A percentile compares a stretch with the other conserved stretches of the same genome.
Evolutionary conservation across 331 rosid species (phyloP).

Genomic region (Quercus lobata): DNA sequence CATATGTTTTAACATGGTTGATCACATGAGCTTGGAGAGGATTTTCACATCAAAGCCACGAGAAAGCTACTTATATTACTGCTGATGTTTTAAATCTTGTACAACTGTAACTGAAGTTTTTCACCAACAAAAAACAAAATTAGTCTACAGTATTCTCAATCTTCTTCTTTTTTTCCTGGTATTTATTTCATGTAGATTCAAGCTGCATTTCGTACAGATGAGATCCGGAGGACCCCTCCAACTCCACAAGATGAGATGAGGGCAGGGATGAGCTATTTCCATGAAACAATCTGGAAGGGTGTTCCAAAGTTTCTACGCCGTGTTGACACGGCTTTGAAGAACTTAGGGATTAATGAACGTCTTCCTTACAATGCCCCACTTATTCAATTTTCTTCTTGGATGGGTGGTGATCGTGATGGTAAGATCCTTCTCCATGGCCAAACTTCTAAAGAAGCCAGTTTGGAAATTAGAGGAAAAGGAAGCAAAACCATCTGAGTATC

Average conservation of each 20-base stretch:
- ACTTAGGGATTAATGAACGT: conserved; percentile 77
- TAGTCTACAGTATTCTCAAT: neutral
- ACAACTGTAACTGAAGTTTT: neutral
- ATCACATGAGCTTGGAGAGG: neutral
- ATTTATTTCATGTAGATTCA: conserved; percentile 54
- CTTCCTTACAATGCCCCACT: conserved; percentile 91
- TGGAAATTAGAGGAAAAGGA: neutral
- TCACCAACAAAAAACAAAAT: neutral
- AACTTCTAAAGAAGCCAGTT: neutral
- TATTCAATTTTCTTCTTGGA: conserved; percentile 94
- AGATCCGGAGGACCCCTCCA: conserved; percentile 83
- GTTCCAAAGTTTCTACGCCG: conserved; percentile 90
- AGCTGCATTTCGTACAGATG: conserved; percentile 95
- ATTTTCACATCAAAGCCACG: neutral
- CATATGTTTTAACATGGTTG: neutral
- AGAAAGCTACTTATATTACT: neutral
- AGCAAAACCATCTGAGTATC: neutral
- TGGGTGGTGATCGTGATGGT: conserved; percentile 99
- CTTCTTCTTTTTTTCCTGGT: neutral
- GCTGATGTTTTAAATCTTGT: neutral
- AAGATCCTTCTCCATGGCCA: conserved; percentile 11
- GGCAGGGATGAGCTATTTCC: conserved; percentile 98
- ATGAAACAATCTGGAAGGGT: conserved; percentile 90
- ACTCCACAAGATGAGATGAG: conserved; percentile 99
- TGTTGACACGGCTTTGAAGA: conserved; percentile 84